phyloP scores from a whole-genome alignment of 2,329 filamentous ascomycete species.

The Aschersonia sp. region DNA sequence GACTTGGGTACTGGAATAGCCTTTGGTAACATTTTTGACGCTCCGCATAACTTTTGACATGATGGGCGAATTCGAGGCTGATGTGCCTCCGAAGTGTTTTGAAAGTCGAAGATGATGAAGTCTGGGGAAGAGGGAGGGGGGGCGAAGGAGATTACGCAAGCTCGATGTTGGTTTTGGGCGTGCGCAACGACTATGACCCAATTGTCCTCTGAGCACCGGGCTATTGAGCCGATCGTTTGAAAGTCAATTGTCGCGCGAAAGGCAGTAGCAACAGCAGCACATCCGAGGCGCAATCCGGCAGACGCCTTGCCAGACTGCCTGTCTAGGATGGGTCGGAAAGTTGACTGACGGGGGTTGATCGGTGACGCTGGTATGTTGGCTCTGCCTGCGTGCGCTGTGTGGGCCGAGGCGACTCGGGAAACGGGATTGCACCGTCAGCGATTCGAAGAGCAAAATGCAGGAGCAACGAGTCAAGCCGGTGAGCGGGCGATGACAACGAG shows the following conservation, averaged over 20 bases:
- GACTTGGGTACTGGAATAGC: constrained; percentile 90
- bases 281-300: neutral
- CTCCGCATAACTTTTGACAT: constrained; percentile 98
- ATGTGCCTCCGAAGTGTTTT: neutral
- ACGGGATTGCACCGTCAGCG: neutral
- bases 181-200: neutral
- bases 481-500: neutral
- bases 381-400: neutral
- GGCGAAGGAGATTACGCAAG: neutral
- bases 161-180: neutral
- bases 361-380: neutral
- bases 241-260: neutral
- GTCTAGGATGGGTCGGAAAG: neutral
- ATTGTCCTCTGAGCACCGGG: neutral
- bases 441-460: neutral
- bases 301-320: neutral
- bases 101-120: neutral
- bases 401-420: too few species aligned
- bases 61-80: constrained; percentile 15
- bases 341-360: neutral
- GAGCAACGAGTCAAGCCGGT: neutral
- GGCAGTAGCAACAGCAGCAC: neutral
- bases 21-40: constrained; percentile 99
- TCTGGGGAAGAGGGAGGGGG: too few species aligned
- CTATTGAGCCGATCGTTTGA: neutral